Conservation (phyloP, 306 rosid genomes). For the Cicer yamashitae region DNA sequence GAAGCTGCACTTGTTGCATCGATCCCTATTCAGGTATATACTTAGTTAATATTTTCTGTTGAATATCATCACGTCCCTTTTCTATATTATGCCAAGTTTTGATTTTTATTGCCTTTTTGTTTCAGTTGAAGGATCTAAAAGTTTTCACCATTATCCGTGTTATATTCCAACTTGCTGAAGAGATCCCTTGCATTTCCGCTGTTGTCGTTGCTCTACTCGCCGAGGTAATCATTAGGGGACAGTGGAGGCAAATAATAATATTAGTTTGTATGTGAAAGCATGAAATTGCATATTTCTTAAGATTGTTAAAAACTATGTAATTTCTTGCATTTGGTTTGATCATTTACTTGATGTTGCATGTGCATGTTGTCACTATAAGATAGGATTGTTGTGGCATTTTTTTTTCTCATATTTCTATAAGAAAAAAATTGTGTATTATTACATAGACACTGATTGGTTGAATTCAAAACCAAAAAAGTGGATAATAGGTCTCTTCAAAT, state of each 20-base stretch:
- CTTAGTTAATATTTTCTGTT: background rate
- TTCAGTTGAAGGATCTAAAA: conserved; percentile 95
- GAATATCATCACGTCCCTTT: conserved; percentile 25
- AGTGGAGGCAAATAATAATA: background rate
- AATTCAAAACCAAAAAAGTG: background rate
- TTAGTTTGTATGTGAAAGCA: background rate
- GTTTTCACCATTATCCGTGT: conserved; percentile 88
- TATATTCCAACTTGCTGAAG: conserved; percentile 98
- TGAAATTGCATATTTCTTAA: background rate
- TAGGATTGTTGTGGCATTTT: conserved; percentile 13
- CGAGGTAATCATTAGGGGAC: conserved; percentile 59
- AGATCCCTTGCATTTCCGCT: conserved; percentile 98
- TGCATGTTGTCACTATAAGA: conserved; percentile 22
- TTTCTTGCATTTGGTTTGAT: conserved; percentile 6
- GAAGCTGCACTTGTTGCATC: conserved; percentile 99
- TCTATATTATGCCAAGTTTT: conserved; percentile 14
- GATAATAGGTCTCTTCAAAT: background rate
- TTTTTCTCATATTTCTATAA: background rate
- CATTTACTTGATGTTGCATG: background rate
- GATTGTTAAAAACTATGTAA: background rate
- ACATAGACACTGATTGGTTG: background rate
- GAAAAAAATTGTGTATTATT: background rate
- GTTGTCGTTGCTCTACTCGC: conserved; percentile 96
- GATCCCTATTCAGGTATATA: conserved; percentile 87
- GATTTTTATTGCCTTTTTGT: conserved; percentile 36